Evolutionary conservation across 1,284 basidiomycete species (phyloP), one percentile per base, ranked within the genome.

Genomic region (Cutaneotrichosporon sp.): DNA sequence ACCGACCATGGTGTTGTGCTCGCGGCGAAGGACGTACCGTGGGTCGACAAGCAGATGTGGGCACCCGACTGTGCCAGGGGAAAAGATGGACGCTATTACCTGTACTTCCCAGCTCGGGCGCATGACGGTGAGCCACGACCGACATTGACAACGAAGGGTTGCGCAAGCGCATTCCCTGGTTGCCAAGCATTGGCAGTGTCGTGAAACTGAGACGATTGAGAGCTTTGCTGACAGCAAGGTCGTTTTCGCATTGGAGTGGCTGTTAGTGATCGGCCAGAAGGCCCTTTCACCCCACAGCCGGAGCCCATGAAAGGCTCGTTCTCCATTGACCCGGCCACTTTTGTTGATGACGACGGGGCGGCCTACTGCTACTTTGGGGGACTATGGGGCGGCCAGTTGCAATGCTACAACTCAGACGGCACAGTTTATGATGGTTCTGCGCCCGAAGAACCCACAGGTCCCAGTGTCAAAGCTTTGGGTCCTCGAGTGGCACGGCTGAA

Each of bases 371-470:
- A 68, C 55, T 67, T 69, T 50, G 67, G 68, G 27, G 67, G 66
- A 0, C 59, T 71, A 25, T 70, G 68, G 66, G 68, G 67, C 11
- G 68, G 68, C 11, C 68, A 70, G 54, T 57, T 70, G 9, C 66
- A 69, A 56, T 60, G 62, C 45, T 68, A 64, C 54, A 57, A 59
- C 25, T 34, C 52, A 2, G 52, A 55, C 20, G 64, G 62, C 14
- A 49, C 47, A 0, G 31, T 45, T n/a, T 69, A 59, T 48, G 61
- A 67, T 45, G 38, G 44, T 1, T 20, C 51, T 29, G 63, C 57
- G 4, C 65, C 65, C 2, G 54, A 65, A 33, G 67, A 69, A 52
- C 66, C 63, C 1, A 29, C 17, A 5, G 67, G 63, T 2, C 20
- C 42, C 5, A 62, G 64, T 16, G 60, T 61, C 11, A 43, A 31